These are phyloP conservation scores for Quercus wislizeni DNA, from an alignment of 306 rosid species.

Conservation along the genomic window DNA sequence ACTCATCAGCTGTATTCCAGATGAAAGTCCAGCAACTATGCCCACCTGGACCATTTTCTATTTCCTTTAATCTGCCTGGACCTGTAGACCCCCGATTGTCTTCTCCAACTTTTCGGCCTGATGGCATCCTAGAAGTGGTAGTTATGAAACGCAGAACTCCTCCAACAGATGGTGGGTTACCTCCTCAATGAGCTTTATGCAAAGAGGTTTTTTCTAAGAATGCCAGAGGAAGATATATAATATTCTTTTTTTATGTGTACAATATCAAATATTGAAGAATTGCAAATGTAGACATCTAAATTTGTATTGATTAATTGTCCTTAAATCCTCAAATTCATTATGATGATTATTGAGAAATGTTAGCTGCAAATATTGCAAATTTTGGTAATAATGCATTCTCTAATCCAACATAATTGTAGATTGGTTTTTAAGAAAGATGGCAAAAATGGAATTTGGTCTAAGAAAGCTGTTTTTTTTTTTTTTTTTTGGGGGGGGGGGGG, in stretches of 20 bases:
- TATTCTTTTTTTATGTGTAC: background rate
- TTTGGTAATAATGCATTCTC: too few relatives aligned
- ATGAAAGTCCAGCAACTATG: conserved; percentile 56
- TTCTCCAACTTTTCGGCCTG: conserved; percentile 46
- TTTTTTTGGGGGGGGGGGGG: too few relatives aligned
- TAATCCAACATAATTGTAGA: too few relatives aligned
- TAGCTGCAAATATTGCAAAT: too few relatives aligned
- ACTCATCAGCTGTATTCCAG: conserved; percentile 28
- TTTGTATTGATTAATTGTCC: too few relatives aligned
- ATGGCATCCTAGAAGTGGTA: conserved; percentile 53
- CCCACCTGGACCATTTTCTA: conserved; percentile 43
- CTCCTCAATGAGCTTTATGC: conserved; percentile 5
- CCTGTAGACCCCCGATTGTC: conserved; percentile 55
- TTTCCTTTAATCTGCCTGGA: conserved; percentile 54
- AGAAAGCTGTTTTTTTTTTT: too few relatives aligned
- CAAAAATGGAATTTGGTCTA: too few relatives aligned
- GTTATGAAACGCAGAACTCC: conserved; percentile 31
- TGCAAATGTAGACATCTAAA: background rate
- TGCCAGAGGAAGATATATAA: too few relatives aligned
- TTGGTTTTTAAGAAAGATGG: too few relatives aligned
- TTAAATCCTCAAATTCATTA: too few relatives aligned
- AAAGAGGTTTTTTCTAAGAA: background rate
- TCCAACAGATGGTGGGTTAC: conserved; percentile 13
- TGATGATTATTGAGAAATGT: too few relatives aligned
- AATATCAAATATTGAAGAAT: background rate